Percentiles rank a stretch among this genome's conserved stretches.
phyloP scores from a whole-genome alignment of 2,329 filamentous ascomycete species.

The Sphaerulina musiva region DNA sequence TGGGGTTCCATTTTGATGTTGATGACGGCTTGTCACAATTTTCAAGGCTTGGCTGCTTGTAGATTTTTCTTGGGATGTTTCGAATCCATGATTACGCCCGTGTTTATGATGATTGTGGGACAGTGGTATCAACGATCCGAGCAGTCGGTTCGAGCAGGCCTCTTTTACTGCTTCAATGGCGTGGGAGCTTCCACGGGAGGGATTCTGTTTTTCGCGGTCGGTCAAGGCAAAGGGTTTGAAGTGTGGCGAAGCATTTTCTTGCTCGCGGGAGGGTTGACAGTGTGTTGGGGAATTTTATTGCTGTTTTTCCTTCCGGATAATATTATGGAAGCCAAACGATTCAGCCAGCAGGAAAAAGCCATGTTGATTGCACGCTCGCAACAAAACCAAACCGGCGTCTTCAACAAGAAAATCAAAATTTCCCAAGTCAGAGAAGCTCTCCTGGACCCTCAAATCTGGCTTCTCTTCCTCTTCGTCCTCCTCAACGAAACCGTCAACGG shows the following conservation, averaged over 20 bases:
- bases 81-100: conserved; percentile 55
- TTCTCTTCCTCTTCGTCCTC: conserved; percentile 36
- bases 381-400: conserved; percentile 41
- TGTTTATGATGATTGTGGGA: conserved; percentile 31
- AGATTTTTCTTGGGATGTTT: conserved; percentile 63
- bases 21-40: conserved; percentile 56
- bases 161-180: conserved; percentile 69
- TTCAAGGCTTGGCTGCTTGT: conserved; percentile 53
- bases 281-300: conserved; percentile 58
- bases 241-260: conserved; percentile 56
- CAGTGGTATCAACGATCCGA: conserved; percentile 66
- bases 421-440: conserved; percentile 54
- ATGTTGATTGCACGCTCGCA: conserved; percentile 44
- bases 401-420: conserved; percentile 44
- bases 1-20: conserved; percentile 58
- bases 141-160: conserved; percentile 28
- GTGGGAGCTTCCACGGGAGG: conserved; percentile 65
- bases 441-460: conserved; percentile 54
- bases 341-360: conserved; percentile 49
- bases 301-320: conserved; percentile 59
- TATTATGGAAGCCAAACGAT: conserved; percentile 64
- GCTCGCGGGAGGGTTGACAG: conserved; percentile 55
- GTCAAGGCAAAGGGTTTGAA: conserved; percentile 29
- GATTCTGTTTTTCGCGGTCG: conserved; percentile 53
- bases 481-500: conserved; percentile 51